These are phyloP conservation scores for Sordariomycetes sp. DNA, from an alignment of 2,329 filamentous ascomycete species.

Conservation along the genomic window DNA sequence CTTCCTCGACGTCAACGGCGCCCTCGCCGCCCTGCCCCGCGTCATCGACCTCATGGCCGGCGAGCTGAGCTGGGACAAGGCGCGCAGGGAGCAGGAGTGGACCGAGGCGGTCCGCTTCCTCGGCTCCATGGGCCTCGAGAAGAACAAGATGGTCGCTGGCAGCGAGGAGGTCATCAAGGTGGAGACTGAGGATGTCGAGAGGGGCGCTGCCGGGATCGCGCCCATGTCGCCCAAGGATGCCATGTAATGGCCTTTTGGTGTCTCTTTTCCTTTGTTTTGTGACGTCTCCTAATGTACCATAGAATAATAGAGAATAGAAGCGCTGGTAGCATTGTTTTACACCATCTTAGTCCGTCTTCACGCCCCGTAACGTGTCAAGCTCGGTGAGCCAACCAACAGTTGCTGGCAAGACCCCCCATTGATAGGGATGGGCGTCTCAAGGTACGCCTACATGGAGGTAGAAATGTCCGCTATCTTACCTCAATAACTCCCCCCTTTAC, in stretches of 20 bases:
- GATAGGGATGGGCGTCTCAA: too few relatives aligned
- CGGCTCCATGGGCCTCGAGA: conserved; percentile 27
- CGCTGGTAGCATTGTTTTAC: not conserved
- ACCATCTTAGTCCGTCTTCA: not conserved
- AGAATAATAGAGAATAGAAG: not conserved
- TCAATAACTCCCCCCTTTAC: too few relatives aligned
- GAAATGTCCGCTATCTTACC: too few relatives aligned
- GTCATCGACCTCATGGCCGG: conserved; percentile 63
- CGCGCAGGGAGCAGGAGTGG: conserved; percentile 40
- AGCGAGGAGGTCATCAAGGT: conserved; percentile 14
- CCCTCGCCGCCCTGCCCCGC: conserved; percentile 52
- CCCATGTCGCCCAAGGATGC: not conserved
- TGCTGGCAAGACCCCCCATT: too few relatives aligned
- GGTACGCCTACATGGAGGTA: too few relatives aligned
- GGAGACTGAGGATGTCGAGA: not conserved
- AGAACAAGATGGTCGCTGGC: conserved; percentile 10
- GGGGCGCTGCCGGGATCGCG: not conserved
- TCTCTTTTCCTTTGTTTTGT: not conserved
- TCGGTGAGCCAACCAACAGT: too few relatives aligned
- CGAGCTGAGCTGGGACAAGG: conserved; percentile 50
- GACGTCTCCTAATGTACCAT: not conserved
- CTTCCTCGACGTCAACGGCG: conserved; percentile 63
- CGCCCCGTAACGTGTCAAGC: too few relatives aligned
- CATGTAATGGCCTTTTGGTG: not conserved
- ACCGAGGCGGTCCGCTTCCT: conserved; percentile 37